Conservation (phyloP, 2,329 filamentous ascomycete genomes). For the Beauveria caledonica region DNA sequence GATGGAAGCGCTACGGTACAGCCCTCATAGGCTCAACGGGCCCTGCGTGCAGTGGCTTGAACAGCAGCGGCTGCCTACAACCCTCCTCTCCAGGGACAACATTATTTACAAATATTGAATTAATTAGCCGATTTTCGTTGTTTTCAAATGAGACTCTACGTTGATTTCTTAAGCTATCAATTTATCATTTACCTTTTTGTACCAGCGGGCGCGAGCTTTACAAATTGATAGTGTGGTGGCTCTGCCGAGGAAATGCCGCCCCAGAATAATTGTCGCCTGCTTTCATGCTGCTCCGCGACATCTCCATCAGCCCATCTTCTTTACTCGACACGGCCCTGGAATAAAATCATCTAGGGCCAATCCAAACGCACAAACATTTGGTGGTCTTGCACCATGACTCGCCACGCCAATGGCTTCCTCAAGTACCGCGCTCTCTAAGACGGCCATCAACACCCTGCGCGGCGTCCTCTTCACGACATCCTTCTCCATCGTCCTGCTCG, state of each 20-base stretch:
- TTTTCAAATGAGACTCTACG: too few species aligned
- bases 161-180: too few species aligned
- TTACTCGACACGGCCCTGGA: neutral
- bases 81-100: too few species aligned
- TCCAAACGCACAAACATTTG: neutral
- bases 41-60: neutral
- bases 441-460: slow-evolving; percentile 46
- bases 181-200: too few species aligned
- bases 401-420: slow-evolving; percentile 34
- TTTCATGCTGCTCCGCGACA: neutral
- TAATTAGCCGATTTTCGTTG: too few species aligned
- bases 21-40: neutral
- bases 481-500: slow-evolving; percentile 45
- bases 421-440: slow-evolving; percentile 45
- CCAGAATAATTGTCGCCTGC: slow-evolving; percentile 6
- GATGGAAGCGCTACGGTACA: neutral
- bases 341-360: neutral
- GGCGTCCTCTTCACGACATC: slow-evolving; percentile 49
- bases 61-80: neutral
- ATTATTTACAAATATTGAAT: too few species aligned
- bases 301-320: slow-evolving; percentile 5
- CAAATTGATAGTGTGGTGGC: neutral
- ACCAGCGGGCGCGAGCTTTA: too few species aligned
- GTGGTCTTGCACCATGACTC: slow-evolving; percentile 11
- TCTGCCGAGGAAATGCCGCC: slow-evolving; percentile 11